Base-by-base conservation (phyloP, 2,329 filamentous ascomycete genomes). In the Fusarium sp. region DNA sequence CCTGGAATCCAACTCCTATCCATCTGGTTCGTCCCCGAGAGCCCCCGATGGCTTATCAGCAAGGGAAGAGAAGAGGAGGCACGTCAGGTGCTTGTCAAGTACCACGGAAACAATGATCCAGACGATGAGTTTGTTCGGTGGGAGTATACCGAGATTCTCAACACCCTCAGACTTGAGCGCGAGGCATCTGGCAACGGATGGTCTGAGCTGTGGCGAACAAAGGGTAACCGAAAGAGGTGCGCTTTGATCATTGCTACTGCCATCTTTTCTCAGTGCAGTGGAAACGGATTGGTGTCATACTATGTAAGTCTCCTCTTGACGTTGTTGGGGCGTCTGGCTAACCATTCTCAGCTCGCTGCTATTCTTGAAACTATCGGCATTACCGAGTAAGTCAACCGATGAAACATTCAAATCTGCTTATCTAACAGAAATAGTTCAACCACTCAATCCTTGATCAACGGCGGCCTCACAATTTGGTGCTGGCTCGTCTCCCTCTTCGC, bases 381-480 rank as follows among this genome's bases (percentile, higher is more conserved):
- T 3, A 78, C 73, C 1, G 68, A 78, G 76, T 78, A 57, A 67
- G 76, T 6, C 2, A 0, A 1, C 0, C 6, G 3, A 14, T 0
- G 0, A 0, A n/a, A 2, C 1, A 3, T 14, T 2, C 0, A 3
- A 8, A 6, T 0, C 0, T 4, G 0, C 2, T 3, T 4, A 16
- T 30, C 58, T 77, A 58, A 77, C 48, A 16, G 0, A 0, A 16
- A 4, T 2, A 77, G 75, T 14, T 72, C 76, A 4, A 58, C 75
- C 18, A 78, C 74, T 0, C 76, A 77, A 39, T 70, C 75, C 10
- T 71, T 75, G n/a, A 77, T 78, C 66, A 78, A 78, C 43, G 76
- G 75, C 1, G 77, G 77, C 2, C 62, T 78, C 6, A 77, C 75
- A 0, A 78, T 78, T 18, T 77, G 75, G 75, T 77, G 70, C 54